phyloP scores from a whole-genome alignment of 2,329 filamentous ascomycete species.

The Aspergillus terreus region DNA sequence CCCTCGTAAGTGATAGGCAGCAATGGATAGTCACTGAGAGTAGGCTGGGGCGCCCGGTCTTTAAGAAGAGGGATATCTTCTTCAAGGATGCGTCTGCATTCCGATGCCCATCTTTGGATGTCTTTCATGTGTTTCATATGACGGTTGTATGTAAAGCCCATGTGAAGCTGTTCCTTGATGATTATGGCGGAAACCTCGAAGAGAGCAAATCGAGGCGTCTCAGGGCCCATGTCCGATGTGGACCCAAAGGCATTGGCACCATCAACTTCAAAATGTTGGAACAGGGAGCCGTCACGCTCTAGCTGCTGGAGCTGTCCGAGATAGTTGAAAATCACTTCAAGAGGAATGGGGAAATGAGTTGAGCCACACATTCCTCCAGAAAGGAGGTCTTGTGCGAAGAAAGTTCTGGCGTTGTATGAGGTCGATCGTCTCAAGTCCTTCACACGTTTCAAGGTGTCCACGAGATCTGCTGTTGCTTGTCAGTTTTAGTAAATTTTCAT shows the following conservation, averaged over 20 bases:
- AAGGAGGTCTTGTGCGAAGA: slow-evolving; percentile 32
- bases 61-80: slow-evolving; percentile 20
- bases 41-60: slow-evolving; percentile 28
- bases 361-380: slow-evolving; percentile 24
- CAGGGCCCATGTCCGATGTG: slow-evolving; percentile 43
- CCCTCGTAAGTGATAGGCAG: slow-evolving; percentile 40
- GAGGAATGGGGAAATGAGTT: slow-evolving; percentile 36
- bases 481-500: neutral
- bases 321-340: slow-evolving; percentile 42
- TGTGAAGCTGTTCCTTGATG: slow-evolving; percentile 43
- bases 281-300: slow-evolving; percentile 42
- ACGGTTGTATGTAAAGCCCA: slow-evolving; percentile 49
- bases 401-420: slow-evolving; percentile 28
- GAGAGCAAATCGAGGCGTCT: slow-evolving; percentile 45
- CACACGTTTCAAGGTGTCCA: slow-evolving; percentile 32
- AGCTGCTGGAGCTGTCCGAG: slow-evolving; percentile 40
- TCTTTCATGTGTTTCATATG: slow-evolving; percentile 43
- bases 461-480: slow-evolving; percentile 15
- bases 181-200: slow-evolving; percentile 52
- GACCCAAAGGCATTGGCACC: slow-evolving; percentile 27
- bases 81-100: slow-evolving; percentile 38
- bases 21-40: slow-evolving; percentile 43
- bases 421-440: slow-evolving; percentile 38
- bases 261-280: slow-evolving; percentile 38
- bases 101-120: slow-evolving; percentile 42